Base-by-base conservation (phyloP, 495 filamentous ascomycete species). In the Aspergillus coremiiformis region DNA sequence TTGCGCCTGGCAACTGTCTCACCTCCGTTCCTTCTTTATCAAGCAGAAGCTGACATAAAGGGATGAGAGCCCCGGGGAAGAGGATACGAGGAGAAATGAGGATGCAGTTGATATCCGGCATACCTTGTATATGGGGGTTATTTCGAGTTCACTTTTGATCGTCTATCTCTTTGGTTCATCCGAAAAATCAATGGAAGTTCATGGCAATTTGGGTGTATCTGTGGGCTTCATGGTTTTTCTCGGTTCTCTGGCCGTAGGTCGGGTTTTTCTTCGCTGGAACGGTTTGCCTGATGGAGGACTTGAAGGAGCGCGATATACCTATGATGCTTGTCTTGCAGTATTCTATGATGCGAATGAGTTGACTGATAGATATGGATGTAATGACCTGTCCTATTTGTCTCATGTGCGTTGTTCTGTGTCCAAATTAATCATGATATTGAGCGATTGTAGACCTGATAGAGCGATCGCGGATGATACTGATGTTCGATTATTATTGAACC, bases 1-100 rank as follows among this genome's bases (percentile, higher is more conserved):
- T 23, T 98, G 93, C 69, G 89, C 93, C 49, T 98, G 93, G 93
- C 93, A 98, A 70, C 78, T 98, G 27, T 94, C 89, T 11, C 91
- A 97, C 69, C 79, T 98, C 48, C 78, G 93, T 49, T 86, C 88
- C 20, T 98, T 98, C 78, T 98, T 98, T 75, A 98, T 98, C 77
- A 98, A 98, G 80, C 93, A 98, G 75, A 98, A 98, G 77, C 79
- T 98, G 63, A 97, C 93, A 44, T 74, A 61, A 52, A 52, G 24
- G n/a, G 15, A 32, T 15, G 21, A 44, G 3, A n/a, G 10, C 23
- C 11, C 6, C 20, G 23, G 22, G 23, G 48, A 32, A 14, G 24
- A 7, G 10, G 15, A 26, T 14, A 8, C 24, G 8, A 32, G 8
- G 15, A 19, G n/a, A 10, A 32, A 4, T 17, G 24, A 43, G 4